A percentile compares a stretch with the other conserved stretches of the same genome.
Evolutionary conservation across 2,329 filamentous ascomycete species (phyloP).

Genomic region (Cercospora brassicicola): DNA sequence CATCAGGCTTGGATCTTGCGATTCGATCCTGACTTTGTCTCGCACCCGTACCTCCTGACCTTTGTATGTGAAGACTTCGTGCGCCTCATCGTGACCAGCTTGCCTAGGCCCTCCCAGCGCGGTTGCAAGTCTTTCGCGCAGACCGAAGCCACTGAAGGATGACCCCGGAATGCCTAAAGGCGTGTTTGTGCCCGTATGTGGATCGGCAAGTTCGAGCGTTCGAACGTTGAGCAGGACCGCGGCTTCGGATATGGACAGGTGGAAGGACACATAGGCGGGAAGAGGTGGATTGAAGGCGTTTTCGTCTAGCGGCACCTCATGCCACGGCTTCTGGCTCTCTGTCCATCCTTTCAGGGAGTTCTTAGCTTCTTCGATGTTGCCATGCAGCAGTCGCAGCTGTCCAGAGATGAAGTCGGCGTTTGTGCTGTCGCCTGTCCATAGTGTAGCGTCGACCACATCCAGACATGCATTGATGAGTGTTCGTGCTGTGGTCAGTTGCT

Average conservation of each 20-base stretch:
- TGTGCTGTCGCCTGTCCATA: conserved; percentile 67
- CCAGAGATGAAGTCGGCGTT: conserved; percentile 59
- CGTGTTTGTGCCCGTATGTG: conserved; percentile 38
- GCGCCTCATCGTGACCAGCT: conserved; percentile 63
- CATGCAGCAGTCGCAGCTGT: conserved; percentile 59
- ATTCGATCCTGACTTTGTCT: conserved; percentile 87
- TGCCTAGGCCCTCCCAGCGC: conserved; percentile 46
- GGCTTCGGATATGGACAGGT: conserved; percentile 57
- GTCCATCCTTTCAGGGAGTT: conserved; percentile 58
- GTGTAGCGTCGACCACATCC: conserved; percentile 76
- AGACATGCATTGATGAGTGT: conserved; percentile 79
- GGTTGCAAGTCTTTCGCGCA: conserved; percentile 57
- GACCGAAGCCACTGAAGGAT: conserved; percentile 56
- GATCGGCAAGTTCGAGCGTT: conserved; percentile 59
- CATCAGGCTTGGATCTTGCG: conserved; percentile 82
- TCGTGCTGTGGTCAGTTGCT: conserved; percentile 69
- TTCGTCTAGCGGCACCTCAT: conserved; percentile 56
- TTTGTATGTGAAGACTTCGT: conserved; percentile 69
- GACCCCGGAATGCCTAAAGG: conserved; percentile 27
- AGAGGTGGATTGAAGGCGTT: conserved; percentile 63
- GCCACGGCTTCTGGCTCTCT: conserved; percentile 55
- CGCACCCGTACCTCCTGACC: conserved; percentile 76
- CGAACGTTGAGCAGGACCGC: conserved; percentile 64
- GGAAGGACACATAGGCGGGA: conserved; percentile 70
- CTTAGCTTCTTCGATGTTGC: conserved; percentile 63